phyloP scores from a whole-genome alignment of 192 early-diverging fungal genomes.

The Mortierella antarctica region DNA sequence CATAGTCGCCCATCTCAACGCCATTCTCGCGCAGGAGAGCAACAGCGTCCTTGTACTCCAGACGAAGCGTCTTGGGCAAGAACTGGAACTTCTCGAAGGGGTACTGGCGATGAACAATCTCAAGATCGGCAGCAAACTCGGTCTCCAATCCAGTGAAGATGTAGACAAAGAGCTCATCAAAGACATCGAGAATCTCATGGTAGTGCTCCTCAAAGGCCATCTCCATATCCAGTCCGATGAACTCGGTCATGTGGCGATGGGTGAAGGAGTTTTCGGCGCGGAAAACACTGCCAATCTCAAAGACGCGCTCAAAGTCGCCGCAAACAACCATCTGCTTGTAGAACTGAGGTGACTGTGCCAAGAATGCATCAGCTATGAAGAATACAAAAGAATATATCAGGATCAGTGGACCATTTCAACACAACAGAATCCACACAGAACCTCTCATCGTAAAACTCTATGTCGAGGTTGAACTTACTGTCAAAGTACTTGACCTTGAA shows the following conservation, averaged over 20 bases:
- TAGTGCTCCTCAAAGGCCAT: conserved; percentile 99
- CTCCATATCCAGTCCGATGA: conserved; percentile 98
- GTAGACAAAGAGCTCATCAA: conserved; percentile 92
- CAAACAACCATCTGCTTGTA: conserved; percentile 99
- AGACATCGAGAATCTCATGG: conserved; percentile 95
- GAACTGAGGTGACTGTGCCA: conserved; percentile 98
- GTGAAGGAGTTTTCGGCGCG: conserved; percentile 98
- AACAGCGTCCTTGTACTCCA: conserved; percentile 92
- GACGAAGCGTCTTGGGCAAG: conserved; percentile 81
- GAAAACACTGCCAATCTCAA: conserved; percentile 96
- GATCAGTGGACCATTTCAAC: neutral
- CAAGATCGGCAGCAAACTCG: conserved; percentile 86
- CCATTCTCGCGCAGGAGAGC: conserved; percentile 89
- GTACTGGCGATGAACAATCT: conserved; percentile 87
- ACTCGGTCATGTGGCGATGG: conserved; percentile 99
- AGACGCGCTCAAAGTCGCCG: conserved; percentile 98
- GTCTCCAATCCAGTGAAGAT: conserved; percentile 92
- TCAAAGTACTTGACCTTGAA: conserved; percentile 99
- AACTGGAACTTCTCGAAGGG: conserved; percentile 93
- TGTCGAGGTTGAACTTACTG: conserved; percentile 51
- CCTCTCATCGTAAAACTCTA: neutral
- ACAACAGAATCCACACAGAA: neutral
- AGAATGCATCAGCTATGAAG: conserved; percentile 79
- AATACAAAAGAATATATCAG: neutral
- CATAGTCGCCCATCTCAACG: conserved; percentile 91